Percentiles rank a stretch among this genome's conserved stretches.
Evolutionary conservation across 257 asterid species (phyloP).

Genomic region (Ilex asprella): DNA sequence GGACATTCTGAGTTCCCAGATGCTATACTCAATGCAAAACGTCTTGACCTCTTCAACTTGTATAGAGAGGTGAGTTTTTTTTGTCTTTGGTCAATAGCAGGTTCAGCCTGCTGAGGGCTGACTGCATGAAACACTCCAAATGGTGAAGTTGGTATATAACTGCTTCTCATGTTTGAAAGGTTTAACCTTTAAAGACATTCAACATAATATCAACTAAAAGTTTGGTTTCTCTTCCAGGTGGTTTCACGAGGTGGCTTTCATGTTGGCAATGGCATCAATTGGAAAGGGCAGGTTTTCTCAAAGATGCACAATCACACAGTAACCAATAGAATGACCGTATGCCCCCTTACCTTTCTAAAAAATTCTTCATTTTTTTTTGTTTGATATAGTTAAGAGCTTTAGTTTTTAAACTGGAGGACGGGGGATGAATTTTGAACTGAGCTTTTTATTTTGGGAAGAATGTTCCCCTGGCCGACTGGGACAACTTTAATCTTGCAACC

Average conservation of each 20-base stretch:
- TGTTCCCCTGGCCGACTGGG: no score
- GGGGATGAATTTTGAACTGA: no score
- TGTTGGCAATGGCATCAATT: background rate
- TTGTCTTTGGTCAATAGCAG: background rate
- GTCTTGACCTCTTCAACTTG: conserved; percentile 94
- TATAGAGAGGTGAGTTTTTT: conserved; percentile 78
- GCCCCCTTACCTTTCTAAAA: conserved; percentile 11
- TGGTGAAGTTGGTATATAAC: background rate
- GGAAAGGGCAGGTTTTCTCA: background rate
- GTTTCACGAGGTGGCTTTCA: background rate
- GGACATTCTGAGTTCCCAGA: conserved; percentile 98
- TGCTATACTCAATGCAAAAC: conserved; percentile 96
- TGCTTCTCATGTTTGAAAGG: background rate
- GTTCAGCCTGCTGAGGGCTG: background rate
- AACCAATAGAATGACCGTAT: conserved; percentile 12
- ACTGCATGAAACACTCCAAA: background rate
- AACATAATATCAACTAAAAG: no score
- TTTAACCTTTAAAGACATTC: no score
- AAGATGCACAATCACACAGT: background rate
- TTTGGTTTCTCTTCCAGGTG: background rate
- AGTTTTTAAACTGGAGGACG: no score
- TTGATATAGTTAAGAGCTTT: no score
- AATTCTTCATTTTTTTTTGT: no score
- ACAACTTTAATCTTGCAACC: no score
- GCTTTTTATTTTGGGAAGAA: no score